Conservation (phyloP, 768 basidiomycete species). For the Tubosaeta sp. region DNA sequence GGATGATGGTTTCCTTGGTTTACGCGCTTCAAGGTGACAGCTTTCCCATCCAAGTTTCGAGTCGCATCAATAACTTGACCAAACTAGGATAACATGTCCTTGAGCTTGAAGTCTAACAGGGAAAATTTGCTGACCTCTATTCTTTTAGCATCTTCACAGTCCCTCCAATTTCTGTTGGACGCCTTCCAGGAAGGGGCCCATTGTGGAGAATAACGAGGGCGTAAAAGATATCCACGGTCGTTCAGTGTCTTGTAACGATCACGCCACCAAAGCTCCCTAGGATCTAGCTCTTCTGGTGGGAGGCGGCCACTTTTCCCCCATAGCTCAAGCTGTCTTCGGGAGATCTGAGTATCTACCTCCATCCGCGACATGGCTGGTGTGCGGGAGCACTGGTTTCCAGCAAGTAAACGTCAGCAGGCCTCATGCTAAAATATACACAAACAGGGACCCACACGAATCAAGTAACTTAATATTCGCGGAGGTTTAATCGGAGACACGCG, state of each 20-base stretch:
- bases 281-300: slow-evolving; percentile 7
- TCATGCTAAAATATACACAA: slow-evolving; percentile 12
- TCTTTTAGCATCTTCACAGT: not conserved
- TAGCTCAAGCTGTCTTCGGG: not conserved
- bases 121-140: slow-evolving; percentile 5
- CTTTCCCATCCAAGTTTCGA: slow-evolving; percentile 20
- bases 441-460: slow-evolving; percentile 5
- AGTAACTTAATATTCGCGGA: not conserved
- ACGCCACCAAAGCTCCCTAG: slow-evolving; percentile 10
- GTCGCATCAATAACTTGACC: slow-evolving; percentile 27
- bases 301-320: not conserved
- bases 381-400: too few relatives aligned
- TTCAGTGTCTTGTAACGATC: slow-evolving; percentile 5
- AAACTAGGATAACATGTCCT: not conserved
- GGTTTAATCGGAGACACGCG: slow-evolving; percentile 3
- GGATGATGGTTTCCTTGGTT: slow-evolving; percentile 4
- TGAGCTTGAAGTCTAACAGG: too few relatives aligned
- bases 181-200: slow-evolving; percentile 12
- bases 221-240: slow-evolving; percentile 7
- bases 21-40: slow-evolving; percentile 31
- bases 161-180: not conserved
- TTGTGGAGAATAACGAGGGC: slow-evolving; percentile 9
- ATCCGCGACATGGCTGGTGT: not conserved
- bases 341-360: not conserved
- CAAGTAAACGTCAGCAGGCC: too few relatives aligned